These are phyloP conservation scores for Penicillium psychrosexuale DNA, from an alignment of 2,329 filamentous ascomycete genomes.

Conservation along the genomic window DNA sequence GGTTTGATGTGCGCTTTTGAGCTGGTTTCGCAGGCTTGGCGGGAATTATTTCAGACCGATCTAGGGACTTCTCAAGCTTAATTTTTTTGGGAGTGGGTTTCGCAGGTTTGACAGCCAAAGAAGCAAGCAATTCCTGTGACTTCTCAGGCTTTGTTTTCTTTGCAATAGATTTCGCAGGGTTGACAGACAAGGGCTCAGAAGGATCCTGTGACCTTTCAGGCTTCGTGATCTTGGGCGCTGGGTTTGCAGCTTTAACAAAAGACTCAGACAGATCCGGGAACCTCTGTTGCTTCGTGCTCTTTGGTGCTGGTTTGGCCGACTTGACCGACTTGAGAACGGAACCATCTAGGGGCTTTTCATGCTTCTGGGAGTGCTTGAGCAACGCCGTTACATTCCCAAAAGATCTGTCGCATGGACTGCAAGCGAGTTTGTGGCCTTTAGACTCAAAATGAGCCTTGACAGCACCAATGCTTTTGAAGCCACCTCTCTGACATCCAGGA, in stretches of 20 bases:
- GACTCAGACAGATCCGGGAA: not conserved
- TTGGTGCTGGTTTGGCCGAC: not conserved
- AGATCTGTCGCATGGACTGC: not conserved
- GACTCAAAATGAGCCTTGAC: conserved; percentile 8
- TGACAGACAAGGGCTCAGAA: not conserved
- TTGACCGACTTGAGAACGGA: not conserved
- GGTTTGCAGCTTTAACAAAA: not conserved
- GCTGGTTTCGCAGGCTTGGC: not conserved
- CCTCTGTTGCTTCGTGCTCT: not conserved
- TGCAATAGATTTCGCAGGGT: not conserved
- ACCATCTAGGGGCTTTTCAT: not conserved
- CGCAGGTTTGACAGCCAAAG: not conserved
- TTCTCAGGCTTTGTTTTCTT: not conserved
- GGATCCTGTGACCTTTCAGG: not conserved
- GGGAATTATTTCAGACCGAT: not conserved
- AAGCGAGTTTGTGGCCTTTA: conserved; percentile 3
- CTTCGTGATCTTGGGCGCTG: not conserved
- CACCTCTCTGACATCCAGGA: conserved; percentile 4
- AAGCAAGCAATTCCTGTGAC: not conserved
- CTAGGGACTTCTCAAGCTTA: not conserved
- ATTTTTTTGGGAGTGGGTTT: not conserved
- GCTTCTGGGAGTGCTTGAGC: not conserved
- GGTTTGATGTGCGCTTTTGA: not conserved
- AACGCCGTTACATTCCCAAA: not conserved
- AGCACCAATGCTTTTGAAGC: conserved; percentile 1